Evolutionary conservation across 148 eudicot species (phyloP), one percentile per base, ranked within the genome.

Genomic region (Heliamphora exappendiculata): DNA sequence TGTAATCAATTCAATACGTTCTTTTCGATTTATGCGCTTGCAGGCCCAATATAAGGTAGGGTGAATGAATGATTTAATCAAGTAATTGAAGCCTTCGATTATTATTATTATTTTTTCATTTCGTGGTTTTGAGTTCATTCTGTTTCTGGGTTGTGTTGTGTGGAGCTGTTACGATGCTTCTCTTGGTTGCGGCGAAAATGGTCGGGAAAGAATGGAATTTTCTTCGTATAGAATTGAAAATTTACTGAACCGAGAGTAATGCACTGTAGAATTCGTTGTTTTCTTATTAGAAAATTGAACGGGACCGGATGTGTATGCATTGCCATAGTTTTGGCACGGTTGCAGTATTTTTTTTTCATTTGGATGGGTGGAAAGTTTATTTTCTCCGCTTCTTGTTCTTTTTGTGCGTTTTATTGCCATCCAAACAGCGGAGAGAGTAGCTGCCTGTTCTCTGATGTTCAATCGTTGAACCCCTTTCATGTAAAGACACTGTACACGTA

Each of bases 151-250:
- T 36, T 33, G 39, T 8, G 31, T n/a, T 53, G 45, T 17, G 26
- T 33, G 8, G 57, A 47, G 4, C 39, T 53, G 41, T 73, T 73
- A 1, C 20, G 64, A 24, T 37, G 39, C 41, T 74, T 42, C 66
- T 67, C 58, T 57, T 58, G 66, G 22, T 41, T 74, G 20, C 67
- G 12, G 67, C 3, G 33, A 42, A 73, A 14, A 55, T 55, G 53
- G 51, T 42, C 20, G 53, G 72, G 8, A 68, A 11, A 28, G 44
- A 66, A 20, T 14, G 36, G 73, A 69, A 29, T 31, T 34, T 71
- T 71, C 28, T 71, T 71, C 28, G 10, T 58, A 31, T 58, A 41
- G 28, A 59, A 73, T 42, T 74, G 67, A 17, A 42, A 26, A 47
- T 60, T 28, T 29, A 4, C 24, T 20, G 8, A 1, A 59, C 36